Percentiles rank a stretch among this genome's conserved stretches.
Evolutionary conservation across 306 rosid species (phyloP).

Genomic region (Citrullus amarus): DNA sequence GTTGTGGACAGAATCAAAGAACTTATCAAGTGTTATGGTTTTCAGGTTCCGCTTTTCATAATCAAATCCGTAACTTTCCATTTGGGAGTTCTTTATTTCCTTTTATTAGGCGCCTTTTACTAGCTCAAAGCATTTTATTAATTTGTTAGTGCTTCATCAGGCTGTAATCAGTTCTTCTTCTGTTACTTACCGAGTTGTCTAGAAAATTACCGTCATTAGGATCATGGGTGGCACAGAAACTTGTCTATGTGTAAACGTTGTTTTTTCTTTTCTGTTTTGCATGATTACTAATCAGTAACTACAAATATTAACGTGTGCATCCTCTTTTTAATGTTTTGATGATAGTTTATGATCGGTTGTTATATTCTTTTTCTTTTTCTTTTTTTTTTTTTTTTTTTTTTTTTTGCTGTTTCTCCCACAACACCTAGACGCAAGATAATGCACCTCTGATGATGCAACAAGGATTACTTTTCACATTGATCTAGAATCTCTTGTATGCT

Average conservation of each 20-base stretch:
- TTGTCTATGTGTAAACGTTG: neutral
- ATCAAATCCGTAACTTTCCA: neutral
- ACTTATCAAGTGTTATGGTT: slow-evolving; percentile 33
- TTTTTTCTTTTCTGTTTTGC: too few relatives aligned
- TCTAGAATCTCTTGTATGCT: neutral
- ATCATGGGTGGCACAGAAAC: neutral
- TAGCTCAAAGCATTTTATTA: neutral
- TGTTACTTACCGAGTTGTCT: neutral
- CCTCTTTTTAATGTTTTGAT: neutral
- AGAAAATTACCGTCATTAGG: neutral
- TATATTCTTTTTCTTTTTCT: too few relatives aligned
- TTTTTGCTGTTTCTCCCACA: neutral
- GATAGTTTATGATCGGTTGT: neutral
- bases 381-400: too few relatives aligned
- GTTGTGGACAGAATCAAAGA: slow-evolving; percentile 41
- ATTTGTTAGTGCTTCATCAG: neutral
- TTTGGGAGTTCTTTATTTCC: neutral
- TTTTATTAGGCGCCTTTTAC: neutral
- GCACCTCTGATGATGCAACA: neutral
- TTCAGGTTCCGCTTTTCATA: slow-evolving; percentile 18
- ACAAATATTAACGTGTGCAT: neutral
- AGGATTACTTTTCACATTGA: neutral
- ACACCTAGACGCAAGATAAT: neutral
- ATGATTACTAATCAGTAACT: neutral
- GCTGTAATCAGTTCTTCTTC: neutral